Conservation (phyloP, 345 rosid species). For the Hibiscus syriacus region DNA sequence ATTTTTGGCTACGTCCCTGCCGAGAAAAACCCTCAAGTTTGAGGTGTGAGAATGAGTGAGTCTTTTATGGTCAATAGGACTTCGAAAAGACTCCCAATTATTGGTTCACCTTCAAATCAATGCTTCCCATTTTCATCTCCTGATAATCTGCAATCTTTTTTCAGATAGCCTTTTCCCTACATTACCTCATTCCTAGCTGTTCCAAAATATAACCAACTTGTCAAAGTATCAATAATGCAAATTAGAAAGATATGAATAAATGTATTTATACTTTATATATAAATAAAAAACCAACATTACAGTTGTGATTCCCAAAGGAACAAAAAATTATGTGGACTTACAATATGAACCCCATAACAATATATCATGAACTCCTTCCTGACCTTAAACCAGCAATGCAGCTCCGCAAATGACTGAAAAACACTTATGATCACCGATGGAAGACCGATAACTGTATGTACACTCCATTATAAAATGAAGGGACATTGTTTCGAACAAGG, state of each 20-base stretch:
- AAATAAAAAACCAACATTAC: neutral
- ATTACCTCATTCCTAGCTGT: neutral
- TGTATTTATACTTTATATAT: neutral
- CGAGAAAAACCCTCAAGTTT: no score
- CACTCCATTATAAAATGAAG: slow-evolving; percentile 18
- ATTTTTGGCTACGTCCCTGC: no score
- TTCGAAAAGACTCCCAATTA: no score
- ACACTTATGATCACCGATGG: slow-evolving; percentile 10
- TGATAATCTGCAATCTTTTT: neutral
- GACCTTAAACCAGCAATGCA: neutral
- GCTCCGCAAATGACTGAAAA: neutral
- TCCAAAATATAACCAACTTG: neutral
- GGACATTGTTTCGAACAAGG: slow-evolving; percentile 1
- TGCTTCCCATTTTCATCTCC: neutral
- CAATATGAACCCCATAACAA: neutral
- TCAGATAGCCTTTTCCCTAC: neutral
- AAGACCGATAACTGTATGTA: slow-evolving; percentile 19
- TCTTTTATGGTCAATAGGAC: no score
- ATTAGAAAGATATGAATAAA: neutral
- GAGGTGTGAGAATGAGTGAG: no score
- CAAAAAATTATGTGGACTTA: neutral
- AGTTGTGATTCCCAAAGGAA: neutral
- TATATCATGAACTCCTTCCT: neutral
- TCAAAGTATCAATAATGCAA: neutral
- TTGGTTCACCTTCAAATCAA: neutral